phyloP scores from a whole-genome alignment of 83 land plant species.

The Diphasiastrum complanatum region DNA sequence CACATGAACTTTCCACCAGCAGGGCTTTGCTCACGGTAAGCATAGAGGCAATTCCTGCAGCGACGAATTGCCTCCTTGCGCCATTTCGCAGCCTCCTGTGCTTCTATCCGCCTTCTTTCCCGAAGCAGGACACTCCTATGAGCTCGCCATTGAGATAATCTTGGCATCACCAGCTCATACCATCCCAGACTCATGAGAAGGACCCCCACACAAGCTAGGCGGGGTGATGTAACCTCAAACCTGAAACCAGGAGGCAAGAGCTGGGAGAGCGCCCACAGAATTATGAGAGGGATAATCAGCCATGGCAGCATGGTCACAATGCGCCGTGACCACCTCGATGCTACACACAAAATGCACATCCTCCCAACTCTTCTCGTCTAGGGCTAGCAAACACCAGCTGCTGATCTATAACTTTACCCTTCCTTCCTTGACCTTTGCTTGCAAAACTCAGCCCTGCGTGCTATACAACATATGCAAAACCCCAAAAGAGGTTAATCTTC shows the following conservation, averaged over 20 bases:
- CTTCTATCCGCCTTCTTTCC: constrained; percentile 2
- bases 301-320: constrained; percentile 16
- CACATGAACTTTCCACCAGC: constrained; percentile 5
- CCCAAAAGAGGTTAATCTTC: too few relatives aligned
- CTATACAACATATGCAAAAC: too few relatives aligned
- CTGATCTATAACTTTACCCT: too few relatives aligned
- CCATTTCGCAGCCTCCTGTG: constrained; percentile 10
- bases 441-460: too few relatives aligned
- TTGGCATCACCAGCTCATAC: too few relatives aligned
- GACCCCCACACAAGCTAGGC: too few relatives aligned
- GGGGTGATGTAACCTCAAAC: too few relatives aligned
- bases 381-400: too few relatives aligned
- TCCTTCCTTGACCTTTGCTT: too few relatives aligned
- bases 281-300: constrained; percentile 7
- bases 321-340: too few relatives aligned
- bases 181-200: too few relatives aligned
- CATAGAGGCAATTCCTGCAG: background rate
- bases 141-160: constrained; percentile 4
- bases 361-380: constrained; percentile 9
- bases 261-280: constrained; percentile 11
- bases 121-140: background rate
- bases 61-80: background rate
- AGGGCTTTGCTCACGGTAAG: constrained; percentile 7
- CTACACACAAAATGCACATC: too few relatives aligned
- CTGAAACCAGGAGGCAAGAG: constrained; percentile 10